Conservation (phyloP, 805 yeast genomes). For the Spencermartinsiella europaea region DNA sequence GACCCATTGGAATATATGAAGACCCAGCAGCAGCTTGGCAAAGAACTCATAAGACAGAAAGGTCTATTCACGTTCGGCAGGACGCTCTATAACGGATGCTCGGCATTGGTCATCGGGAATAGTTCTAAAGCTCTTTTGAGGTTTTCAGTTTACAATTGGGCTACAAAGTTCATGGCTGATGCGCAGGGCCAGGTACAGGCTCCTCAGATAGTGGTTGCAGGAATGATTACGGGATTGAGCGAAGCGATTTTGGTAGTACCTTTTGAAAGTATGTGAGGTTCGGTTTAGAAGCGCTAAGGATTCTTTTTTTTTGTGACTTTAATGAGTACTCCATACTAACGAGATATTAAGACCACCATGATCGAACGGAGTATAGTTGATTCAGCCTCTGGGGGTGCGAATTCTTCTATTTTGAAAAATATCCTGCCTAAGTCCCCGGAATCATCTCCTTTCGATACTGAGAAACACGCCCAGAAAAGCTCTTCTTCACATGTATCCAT, state of each 20-base stretch:
- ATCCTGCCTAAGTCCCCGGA: no score
- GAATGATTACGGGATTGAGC: slow-evolving; percentile 71
- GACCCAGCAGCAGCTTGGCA: slow-evolving; percentile 32
- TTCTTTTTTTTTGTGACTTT: no score
- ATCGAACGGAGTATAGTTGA: slow-evolving; percentile 17
- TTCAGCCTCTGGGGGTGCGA: no score
- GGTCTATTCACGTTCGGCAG: slow-evolving; percentile 9
- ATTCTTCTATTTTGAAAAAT: no score
- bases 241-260: slow-evolving; percentile 80
- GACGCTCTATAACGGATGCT: slow-evolving; percentile 52
- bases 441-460: no score
- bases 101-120: slow-evolving; percentile 71
- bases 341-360: slow-evolving; percentile 23
- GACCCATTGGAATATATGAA: slow-evolving; percentile 39
- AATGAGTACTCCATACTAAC: no score
- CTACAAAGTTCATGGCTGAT: slow-evolving; percentile 61
- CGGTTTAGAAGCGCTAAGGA: no score
- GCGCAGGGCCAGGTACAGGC: slow-evolving; percentile 52
- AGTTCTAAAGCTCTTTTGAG: slow-evolving; percentile 69
- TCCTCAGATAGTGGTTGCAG: slow-evolving; percentile 79
- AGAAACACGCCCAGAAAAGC: no score
- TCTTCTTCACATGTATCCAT: no score
- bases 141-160: slow-evolving; percentile 68
- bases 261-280: slow-evolving; percentile 51
- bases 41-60: slow-evolving; percentile 5